phyloP scores from a whole-genome alignment of 2,329 filamentous ascomycete species.

The Fusarium domesticum region DNA sequence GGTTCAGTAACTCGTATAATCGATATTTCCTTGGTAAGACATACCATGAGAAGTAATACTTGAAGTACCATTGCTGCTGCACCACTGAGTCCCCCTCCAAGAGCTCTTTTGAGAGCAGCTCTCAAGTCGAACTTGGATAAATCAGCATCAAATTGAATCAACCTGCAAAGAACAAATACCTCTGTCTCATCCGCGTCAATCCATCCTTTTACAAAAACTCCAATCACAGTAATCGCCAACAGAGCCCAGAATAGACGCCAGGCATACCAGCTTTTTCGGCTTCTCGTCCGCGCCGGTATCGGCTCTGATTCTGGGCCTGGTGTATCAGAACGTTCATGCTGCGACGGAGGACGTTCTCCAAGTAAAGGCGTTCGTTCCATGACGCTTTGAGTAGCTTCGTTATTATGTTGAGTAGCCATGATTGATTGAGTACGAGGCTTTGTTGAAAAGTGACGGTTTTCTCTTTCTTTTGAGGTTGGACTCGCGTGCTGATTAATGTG shows the following conservation, averaged over 20 bases:
- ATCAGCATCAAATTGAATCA: accelerated
- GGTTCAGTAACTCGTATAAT: background rate
- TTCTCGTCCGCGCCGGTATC: slow-evolving; percentile 4
- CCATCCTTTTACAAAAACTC: slow-evolving; percentile 45
- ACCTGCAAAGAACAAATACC: background rate
- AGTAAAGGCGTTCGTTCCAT: background rate
- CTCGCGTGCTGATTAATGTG: too few relatives aligned
- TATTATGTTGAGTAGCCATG: too few relatives aligned
- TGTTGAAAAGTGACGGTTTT: too few relatives aligned
- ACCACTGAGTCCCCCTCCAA: slow-evolving; percentile 46
- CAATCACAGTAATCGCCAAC: slow-evolving; percentile 31
- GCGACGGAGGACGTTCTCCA: background rate
- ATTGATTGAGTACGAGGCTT: too few relatives aligned
- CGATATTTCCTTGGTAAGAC: accelerated
- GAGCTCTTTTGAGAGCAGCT: slow-evolving; percentile 42
- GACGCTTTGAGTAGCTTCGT: background rate
- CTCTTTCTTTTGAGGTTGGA: too few relatives aligned
- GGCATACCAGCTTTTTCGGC: slow-evolving; percentile 6
- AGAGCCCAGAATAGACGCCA: slow-evolving; percentile 40
- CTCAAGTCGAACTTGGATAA: slow-evolving; percentile 41
- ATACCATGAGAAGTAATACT: slow-evolving; percentile 47
- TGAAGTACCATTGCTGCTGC: slow-evolving; percentile 49
- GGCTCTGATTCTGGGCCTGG: slow-evolving; percentile 4
- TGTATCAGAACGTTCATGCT: too few relatives aligned
- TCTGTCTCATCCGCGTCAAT: slow-evolving; percentile 34